Conservation (phyloP, 2,329 filamentous ascomycete species). For the Fusarium sp. region DNA sequence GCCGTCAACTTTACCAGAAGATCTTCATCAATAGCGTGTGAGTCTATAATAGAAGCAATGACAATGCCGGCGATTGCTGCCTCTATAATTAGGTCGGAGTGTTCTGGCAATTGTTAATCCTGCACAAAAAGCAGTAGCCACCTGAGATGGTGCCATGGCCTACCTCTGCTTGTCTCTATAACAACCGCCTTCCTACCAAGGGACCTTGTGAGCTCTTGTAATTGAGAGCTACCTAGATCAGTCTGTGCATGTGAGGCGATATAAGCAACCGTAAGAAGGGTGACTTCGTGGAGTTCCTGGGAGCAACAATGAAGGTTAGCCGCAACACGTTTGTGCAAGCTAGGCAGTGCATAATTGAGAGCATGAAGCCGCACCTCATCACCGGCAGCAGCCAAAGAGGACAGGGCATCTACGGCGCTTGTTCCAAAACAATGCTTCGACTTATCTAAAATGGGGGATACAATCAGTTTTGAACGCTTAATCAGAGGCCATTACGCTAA, state of each 20-base stretch:
- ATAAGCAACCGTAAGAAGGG: slow-evolving; percentile 4
- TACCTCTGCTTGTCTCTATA: slow-evolving; percentile 4
- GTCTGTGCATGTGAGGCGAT: background rate
- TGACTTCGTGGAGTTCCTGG: slow-evolving; percentile 15
- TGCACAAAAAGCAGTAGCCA: background rate
- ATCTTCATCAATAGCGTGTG: slow-evolving; percentile 18
- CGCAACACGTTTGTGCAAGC: background rate
- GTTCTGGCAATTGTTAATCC: background rate
- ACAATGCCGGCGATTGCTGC: slow-evolving; percentile 45
- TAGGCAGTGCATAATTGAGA: background rate
- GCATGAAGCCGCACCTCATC: background rate
- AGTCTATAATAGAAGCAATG: slow-evolving; percentile 34
- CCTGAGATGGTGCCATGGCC: background rate
- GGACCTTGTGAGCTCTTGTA: background rate
- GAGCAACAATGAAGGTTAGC: slow-evolving; percentile 7
- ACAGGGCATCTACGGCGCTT: background rate
- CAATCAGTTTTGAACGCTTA: background rate
- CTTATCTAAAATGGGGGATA: background rate
- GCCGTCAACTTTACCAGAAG: slow-evolving; percentile 49
- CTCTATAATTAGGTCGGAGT: slow-evolving; percentile 35
- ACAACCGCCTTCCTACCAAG: slow-evolving; percentile 6
- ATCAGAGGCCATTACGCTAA: slow-evolving; percentile 1
- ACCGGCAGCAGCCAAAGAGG: background rate
- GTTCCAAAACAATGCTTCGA: background rate
- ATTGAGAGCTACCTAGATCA: background rate